Conservation (phyloP, 2,329 filamentous ascomycete species). For the Fonsecaea erecta region DNA sequence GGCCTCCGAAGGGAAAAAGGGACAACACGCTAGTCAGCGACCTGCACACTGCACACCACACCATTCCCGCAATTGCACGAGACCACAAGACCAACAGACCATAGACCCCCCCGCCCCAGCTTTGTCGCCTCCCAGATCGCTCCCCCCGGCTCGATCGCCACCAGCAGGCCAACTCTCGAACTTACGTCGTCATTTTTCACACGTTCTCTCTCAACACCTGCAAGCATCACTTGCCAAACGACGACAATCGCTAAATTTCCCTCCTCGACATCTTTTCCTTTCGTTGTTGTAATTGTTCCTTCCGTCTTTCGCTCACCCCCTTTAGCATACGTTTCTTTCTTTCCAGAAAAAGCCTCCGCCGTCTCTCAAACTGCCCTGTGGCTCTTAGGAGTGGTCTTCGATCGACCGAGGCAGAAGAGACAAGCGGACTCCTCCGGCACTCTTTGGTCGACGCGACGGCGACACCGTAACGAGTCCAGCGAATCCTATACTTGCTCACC, state of each 20-base stretch:
- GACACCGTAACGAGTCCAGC: slow-evolving; percentile 6
- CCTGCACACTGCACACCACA: slow-evolving; percentile 13
- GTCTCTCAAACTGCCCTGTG: neutral
- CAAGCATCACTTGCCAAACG: slow-evolving; percentile 23
- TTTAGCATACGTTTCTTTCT: slow-evolving; percentile 8
- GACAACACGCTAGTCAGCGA: neutral
- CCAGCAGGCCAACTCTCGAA: slow-evolving; percentile 23
- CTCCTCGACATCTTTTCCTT: slow-evolving; percentile 21
- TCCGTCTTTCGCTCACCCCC: slow-evolving; percentile 31
- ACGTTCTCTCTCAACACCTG: slow-evolving; percentile 18
- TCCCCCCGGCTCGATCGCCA: slow-evolving; percentile 27
- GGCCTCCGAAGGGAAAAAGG: slow-evolving; percentile 9
- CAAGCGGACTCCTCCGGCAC: slow-evolving; percentile 19
- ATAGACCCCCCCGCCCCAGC: neutral
- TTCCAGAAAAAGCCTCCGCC: neutral
- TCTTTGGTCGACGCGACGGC: slow-evolving; percentile 8
- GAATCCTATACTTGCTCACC: slow-evolving; percentile 1
- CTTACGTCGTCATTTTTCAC: slow-evolving; percentile 33
- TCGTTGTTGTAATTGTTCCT: slow-evolving; percentile 31
- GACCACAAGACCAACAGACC: neutral
- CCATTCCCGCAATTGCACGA: slow-evolving; percentile 1
- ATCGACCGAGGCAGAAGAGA: slow-evolving; percentile 26
- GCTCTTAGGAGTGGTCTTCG: slow-evolving; percentile 11
- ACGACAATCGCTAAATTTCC: slow-evolving; percentile 28
- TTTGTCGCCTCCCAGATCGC: slow-evolving; percentile 10